These are phyloP conservation scores for Neurospora sp. DNA, from an alignment of 2,329 filamentous ascomycete species.

Conservation along the genomic window DNA sequence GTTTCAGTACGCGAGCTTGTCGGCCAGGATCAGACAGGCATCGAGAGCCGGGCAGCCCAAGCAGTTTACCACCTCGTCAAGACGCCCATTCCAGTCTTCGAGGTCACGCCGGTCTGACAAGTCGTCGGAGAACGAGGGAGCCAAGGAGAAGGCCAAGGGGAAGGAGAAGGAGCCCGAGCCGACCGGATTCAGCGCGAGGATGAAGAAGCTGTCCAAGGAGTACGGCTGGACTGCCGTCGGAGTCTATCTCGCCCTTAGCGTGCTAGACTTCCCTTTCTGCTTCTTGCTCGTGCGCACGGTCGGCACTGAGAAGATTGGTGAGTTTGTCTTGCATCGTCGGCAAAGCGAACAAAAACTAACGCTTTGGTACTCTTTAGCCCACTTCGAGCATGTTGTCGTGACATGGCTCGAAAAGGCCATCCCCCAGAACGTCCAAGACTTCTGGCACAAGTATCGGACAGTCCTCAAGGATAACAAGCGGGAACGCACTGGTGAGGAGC, in stretches of 20 bases:
- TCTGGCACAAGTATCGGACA: conserved; percentile 39
- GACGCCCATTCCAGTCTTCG: conserved; percentile 21
- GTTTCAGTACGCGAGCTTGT: conserved; percentile 10
- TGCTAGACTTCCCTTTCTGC: conserved; percentile 89
- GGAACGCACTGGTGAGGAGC: conserved; percentile 5
- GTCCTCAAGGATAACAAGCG: conserved; percentile 33
- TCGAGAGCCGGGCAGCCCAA: conserved; percentile 2
- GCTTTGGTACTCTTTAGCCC: conserved; percentile 29
- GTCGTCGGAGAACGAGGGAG: neutral
- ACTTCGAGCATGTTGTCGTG: conserved; percentile 57
- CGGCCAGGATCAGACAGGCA: conserved; percentile 3
- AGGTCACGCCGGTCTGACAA: conserved; percentile 14
- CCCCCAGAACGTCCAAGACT: conserved; percentile 46
- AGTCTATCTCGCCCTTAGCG: conserved; percentile 77
- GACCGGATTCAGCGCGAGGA: conserved; percentile 53
- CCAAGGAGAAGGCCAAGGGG: conserved; percentile 2
- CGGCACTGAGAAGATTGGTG: conserved; percentile 78
- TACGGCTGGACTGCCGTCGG: conserved; percentile 91
- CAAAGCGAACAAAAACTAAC: conserved; percentile 1
- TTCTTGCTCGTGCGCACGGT: conserved; percentile 77
- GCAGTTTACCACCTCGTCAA: conserved; percentile 7
- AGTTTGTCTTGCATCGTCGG: conserved; percentile 19
- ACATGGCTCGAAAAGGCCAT: conserved; percentile 48
- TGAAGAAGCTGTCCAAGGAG: conserved; percentile 79
- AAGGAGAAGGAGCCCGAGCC: conserved; percentile 19